Evolutionary conservation across 1,139 yeast species (phyloP).

Genomic region (Komagataea norvegica): DNA sequence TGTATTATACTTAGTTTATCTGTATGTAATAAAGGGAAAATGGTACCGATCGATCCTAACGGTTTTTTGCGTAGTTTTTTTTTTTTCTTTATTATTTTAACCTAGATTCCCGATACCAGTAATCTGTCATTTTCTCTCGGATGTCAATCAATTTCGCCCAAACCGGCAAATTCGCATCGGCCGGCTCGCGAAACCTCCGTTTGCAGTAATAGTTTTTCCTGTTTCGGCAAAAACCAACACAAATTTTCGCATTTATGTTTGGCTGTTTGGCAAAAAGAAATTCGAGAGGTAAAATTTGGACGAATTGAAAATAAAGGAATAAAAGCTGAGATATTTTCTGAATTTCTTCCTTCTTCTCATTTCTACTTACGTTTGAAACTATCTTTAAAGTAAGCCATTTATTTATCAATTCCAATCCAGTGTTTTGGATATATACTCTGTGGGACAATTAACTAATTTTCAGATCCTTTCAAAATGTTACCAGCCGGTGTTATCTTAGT

Average conservation of each 20-base stretch:
- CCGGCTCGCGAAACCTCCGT: conserved; percentile 4
- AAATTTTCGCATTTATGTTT: neutral
- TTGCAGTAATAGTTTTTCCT: conserved; percentile 1
- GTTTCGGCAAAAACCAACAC: conserved; percentile 1
- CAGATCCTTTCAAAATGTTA: conserved; percentile 33
- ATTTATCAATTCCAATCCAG: no score
- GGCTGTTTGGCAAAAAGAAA: neutral
- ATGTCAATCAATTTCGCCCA: neutral
- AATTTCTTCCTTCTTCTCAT: conserved; percentile 7
- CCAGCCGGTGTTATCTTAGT: conserved; percentile 53
- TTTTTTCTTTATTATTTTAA: no score
- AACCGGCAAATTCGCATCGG: conserved; percentile 5
- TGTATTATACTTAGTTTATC: no score
- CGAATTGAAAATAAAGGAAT: conserved; percentile 5
- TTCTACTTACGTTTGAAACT: no score
- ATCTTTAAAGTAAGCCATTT: conserved; percentile 5
- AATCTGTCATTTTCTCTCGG: neutral
- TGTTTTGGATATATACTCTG: no score
- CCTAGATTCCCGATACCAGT: neutral
- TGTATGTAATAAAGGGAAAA: no score
- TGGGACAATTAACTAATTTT: neutral
- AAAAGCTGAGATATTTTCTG: conserved; percentile 6
- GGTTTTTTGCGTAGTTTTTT: no score
- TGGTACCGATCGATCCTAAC: no score
- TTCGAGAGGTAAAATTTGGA: neutral